These are phyloP conservation scores for Patellaria atrata DNA, from an alignment of 495 filamentous ascomycete genomes.

Conservation along the genomic window DNA sequence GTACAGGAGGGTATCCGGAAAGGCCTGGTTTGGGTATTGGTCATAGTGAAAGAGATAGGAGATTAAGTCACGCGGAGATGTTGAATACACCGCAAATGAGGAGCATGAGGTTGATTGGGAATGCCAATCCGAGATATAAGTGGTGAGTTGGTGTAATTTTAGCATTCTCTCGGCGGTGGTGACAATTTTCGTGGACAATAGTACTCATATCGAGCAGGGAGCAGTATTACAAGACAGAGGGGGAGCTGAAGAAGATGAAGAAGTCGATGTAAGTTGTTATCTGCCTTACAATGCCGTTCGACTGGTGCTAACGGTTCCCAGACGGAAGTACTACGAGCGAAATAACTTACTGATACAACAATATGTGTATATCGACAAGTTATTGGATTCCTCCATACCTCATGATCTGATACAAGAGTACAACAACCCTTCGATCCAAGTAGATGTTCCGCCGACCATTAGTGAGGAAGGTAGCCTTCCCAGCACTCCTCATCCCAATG, in stretches of 20 bases:
- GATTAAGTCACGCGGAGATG: conserved; percentile 29
- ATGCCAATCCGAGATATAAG: conserved; percentile 56
- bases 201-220: conserved; percentile 27
- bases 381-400: conserved; percentile 77
- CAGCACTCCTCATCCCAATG: conserved; percentile 8
- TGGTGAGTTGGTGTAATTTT: conserved; percentile 29
- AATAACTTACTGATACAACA: conserved; percentile 72
- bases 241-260: conserved; percentile 47
- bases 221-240: conserved; percentile 55
- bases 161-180: neutral
- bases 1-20: conserved; percentile 8
- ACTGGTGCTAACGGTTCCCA: conserved; percentile 18
- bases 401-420: conserved; percentile 83
- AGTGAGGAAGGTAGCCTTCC: conserved; percentile 28
- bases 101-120: conserved; percentile 63
- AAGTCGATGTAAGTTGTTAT: conserved; percentile 39
- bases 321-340: conserved; percentile 67
- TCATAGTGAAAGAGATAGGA: too few relatives aligned
- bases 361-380: conserved; percentile 81
- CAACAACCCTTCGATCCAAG: conserved; percentile 31
- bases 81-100: conserved; percentile 58
- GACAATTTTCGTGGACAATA: neutral
- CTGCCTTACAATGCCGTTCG: conserved; percentile 1
- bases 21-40: conserved; percentile 1
- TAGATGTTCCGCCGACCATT: conserved; percentile 45